A percentile compares a stretch with the other conserved stretches of the same genome.
Conservation (phyloP, 768 basidiomycete genomes). For the Hericium rajendrae region DNA sequence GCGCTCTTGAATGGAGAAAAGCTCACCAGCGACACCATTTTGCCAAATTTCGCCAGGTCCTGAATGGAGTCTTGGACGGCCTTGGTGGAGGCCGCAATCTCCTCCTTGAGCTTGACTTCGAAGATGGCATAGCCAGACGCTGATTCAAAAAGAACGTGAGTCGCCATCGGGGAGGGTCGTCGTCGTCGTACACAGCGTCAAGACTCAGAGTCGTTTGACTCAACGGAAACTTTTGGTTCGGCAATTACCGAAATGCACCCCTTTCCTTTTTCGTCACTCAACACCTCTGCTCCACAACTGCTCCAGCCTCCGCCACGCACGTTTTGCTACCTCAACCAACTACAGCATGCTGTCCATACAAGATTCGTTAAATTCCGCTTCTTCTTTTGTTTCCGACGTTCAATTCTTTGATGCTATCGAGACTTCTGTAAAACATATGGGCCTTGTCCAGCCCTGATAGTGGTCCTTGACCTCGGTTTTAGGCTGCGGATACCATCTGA, state of each 20-base stretch:
- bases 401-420: too few relatives aligned
- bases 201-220: background rate
- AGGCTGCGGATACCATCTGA: too few relatives aligned
- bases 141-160: constrained; percentile 88
- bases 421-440: too few relatives aligned
- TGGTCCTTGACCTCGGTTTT: too few relatives aligned
- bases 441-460: too few relatives aligned
- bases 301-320: too few relatives aligned
- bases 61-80: constrained; percentile 79
- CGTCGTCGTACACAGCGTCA: background rate
- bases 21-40: constrained; percentile 85
- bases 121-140: constrained; percentile 93
- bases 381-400: too few relatives aligned
- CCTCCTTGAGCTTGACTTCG: constrained; percentile 77
- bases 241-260: constrained; percentile 1
- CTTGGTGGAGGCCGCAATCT: constrained; percentile 72
- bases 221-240: constrained; percentile 12
- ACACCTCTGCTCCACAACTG: background rate
- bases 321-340: too few relatives aligned
- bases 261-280: background rate
- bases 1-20: constrained; percentile 93
- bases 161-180: constrained; percentile 39
- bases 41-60: constrained; percentile 81
- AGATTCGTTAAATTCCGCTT: too few relatives aligned
- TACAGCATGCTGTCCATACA: too few relatives aligned